Conservation (phyloP, 75 land plant species). For the Ceratopteris richardii region DNA sequence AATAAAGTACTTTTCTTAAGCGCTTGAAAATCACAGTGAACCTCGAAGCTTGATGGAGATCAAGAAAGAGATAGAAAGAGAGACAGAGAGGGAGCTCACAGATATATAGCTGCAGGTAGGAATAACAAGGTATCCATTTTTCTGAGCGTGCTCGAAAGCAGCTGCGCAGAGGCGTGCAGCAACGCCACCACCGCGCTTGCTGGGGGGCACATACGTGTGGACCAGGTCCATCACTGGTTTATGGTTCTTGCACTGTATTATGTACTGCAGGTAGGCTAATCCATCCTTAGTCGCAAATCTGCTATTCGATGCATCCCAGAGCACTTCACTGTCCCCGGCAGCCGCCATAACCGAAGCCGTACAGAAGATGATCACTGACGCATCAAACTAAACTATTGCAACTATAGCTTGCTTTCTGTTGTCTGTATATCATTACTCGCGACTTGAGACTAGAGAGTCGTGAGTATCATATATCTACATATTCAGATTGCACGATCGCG, state of each 20-base stretch:
- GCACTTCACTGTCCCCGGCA: conserved; percentile 12
- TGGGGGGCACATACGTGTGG: conserved; percentile 75
- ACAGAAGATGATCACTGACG: too few species aligned
- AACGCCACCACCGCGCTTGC: conserved; percentile 53
- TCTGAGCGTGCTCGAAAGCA: conserved; percentile 63
- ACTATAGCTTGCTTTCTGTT: too few species aligned
- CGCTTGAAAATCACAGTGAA: too few species aligned
- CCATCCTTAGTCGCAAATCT: conserved; percentile 60
- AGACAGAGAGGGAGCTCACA: conserved; percentile 18
- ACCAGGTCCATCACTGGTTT: conserved; percentile 53
- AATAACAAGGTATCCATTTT: conserved; percentile 40
- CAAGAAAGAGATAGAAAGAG: not conserved
- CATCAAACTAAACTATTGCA: too few species aligned
- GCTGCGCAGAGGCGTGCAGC: conserved; percentile 56
- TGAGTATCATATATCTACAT: too few species aligned
- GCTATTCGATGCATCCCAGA: conserved; percentile 41
- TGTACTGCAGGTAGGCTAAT: conserved; percentile 52
- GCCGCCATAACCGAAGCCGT: too few species aligned
- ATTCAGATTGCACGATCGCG: too few species aligned
- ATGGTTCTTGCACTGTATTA: conserved; percentile 3
- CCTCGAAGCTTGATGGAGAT: too few species aligned
- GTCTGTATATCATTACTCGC: too few species aligned
- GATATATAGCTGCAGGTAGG: conserved; percentile 86
- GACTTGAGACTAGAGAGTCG: too few species aligned
- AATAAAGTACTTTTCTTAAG: too few species aligned